These are phyloP conservation scores for Thymus quinquecostatus DNA, from an alignment of 257 asterid species.

Conservation along the genomic window DNA sequence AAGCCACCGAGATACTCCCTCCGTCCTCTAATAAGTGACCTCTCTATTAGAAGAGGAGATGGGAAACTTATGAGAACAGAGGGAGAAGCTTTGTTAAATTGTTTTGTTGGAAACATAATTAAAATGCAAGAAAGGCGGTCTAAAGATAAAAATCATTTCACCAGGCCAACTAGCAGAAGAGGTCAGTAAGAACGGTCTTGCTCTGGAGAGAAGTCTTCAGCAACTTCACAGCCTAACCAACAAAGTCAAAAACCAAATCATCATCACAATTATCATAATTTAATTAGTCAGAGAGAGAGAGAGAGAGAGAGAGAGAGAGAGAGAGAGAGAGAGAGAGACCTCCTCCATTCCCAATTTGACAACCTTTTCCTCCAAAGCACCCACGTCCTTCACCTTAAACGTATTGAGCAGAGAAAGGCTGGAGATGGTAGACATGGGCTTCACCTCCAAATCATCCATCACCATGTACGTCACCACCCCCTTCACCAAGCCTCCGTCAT, in stretches of 20 bases:
- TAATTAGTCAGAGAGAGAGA: background rate
- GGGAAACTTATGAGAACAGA: no score
- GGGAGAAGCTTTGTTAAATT: no score
- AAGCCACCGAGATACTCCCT: no score
- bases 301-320: no score
- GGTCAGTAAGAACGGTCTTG: conserved; percentile 24
- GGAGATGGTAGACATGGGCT: conserved; percentile 42
- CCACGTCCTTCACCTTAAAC: conserved; percentile 28
- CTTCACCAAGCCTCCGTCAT: conserved; percentile 47
- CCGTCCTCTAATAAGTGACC: no score
- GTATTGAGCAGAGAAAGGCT: conserved; percentile 26
- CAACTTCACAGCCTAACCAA: conserved; percentile 27
- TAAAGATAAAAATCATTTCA: background rate
- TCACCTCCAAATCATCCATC: conserved; percentile 42
- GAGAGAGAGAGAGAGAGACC: conserved; percentile 4
- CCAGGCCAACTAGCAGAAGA: conserved; percentile 14
- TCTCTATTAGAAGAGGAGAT: no score
- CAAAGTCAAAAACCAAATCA: no score
- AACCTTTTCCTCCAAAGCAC: conserved; percentile 35
- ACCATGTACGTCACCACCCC: conserved; percentile 40
- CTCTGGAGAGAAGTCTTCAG: conserved; percentile 27
- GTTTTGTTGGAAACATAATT: no score
- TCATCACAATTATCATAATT: background rate
- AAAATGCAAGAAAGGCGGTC: background rate
- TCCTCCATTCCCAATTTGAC: conserved; percentile 14